Percentiles rank a stretch among this genome's conserved stretches.
phyloP scores from a whole-genome alignment of 1,139 yeast genomes.

The Pichia terricola region DNA sequence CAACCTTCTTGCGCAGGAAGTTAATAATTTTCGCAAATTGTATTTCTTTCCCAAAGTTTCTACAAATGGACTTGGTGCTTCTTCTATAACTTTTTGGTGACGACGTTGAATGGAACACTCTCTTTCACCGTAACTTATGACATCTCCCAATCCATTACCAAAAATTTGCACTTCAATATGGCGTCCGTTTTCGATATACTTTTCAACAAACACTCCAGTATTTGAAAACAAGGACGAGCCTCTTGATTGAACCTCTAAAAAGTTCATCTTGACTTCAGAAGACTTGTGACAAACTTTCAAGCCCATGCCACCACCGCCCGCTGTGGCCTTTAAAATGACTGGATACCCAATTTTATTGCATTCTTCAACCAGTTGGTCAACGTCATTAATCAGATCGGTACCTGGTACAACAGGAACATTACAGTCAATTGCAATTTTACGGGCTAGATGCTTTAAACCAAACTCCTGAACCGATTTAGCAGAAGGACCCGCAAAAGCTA shows the following conservation, averaged over 20 bases:
- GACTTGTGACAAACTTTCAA: slow-evolving; percentile 32
- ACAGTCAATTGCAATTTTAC: slow-evolving; percentile 25
- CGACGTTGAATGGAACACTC: slow-evolving; percentile 42
- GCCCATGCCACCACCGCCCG: slow-evolving; percentile 48
- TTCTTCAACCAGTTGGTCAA: slow-evolving; percentile 24
- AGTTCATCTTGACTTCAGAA: slow-evolving; percentile 27
- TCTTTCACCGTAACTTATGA: slow-evolving; percentile 37
- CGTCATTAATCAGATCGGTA: slow-evolving; percentile 31
- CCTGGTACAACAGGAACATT: slow-evolving; percentile 43
- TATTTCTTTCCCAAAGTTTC: slow-evolving; percentile 9
- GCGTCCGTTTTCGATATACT: slow-evolving; percentile 34
- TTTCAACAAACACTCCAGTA: slow-evolving; percentile 35
- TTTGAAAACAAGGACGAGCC: slow-evolving; percentile 35
- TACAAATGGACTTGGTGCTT: slow-evolving; percentile 34
- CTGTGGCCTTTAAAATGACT: slow-evolving; percentile 39
- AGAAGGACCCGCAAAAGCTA: slow-evolving; percentile 40
- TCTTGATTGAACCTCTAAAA: slow-evolving; percentile 33
- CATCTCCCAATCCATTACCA: slow-evolving; percentile 36
- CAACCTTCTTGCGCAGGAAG: slow-evolving; percentile 24
- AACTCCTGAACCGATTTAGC: slow-evolving; percentile 28
- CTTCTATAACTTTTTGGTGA: slow-evolving; percentile 43
- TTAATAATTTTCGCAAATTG: slow-evolving; percentile 20
- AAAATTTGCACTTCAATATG: slow-evolving; percentile 40
- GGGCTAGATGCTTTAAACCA: slow-evolving; percentile 31
- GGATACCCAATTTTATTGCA: slow-evolving; percentile 37